Evolutionary conservation across 352 stramenopile genomes (phyloP).

Genomic region (Pythium insidiosum): DNA sequence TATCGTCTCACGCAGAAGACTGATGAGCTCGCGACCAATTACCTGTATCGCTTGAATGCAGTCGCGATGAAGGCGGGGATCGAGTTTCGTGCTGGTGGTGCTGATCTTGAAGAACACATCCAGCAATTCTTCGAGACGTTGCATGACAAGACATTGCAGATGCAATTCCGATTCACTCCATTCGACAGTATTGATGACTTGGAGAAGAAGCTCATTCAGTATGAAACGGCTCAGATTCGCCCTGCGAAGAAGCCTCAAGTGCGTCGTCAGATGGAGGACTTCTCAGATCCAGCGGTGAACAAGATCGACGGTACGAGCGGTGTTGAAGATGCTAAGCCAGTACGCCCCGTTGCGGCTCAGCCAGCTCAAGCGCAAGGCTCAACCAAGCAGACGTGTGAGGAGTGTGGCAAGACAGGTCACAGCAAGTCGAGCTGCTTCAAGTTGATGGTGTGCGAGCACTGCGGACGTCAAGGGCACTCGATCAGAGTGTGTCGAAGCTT

Average conservation of each 20-base stretch:
- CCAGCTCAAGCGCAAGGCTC: neutral
- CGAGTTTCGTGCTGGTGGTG: conserved; percentile 2
- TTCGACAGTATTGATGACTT: conserved; percentile 10
- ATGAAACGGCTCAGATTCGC: conserved; percentile 5
- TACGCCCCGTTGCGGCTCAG: neutral
- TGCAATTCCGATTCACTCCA: conserved; percentile 5
- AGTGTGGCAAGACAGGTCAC: conserved; percentile 4
- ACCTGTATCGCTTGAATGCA: conserved; percentile 14
- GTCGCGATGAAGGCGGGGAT: conserved; percentile 1
- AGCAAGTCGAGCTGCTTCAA: conserved; percentile 1
- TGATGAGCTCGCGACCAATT: conserved; percentile 8
- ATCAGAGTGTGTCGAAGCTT: conserved; percentile 1
- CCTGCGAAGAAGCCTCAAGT: neutral
- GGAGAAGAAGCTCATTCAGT: conserved; percentile 6
- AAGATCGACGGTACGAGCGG: neutral
- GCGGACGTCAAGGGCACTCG: neutral
- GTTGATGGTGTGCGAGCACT: conserved; percentile 1
- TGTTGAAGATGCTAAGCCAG: neutral
- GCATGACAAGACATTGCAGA: conserved; percentile 9
- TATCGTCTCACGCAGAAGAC: conserved; percentile 11
- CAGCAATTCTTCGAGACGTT: conserved; percentile 13
- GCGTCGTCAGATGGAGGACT: neutral
- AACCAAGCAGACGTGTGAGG: neutral
- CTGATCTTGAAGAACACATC: conserved; percentile 9
- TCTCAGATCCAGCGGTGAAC: neutral